Conservation (phyloP, 495 filamentous ascomycete genomes). For the Neurospora sp. region DNA sequence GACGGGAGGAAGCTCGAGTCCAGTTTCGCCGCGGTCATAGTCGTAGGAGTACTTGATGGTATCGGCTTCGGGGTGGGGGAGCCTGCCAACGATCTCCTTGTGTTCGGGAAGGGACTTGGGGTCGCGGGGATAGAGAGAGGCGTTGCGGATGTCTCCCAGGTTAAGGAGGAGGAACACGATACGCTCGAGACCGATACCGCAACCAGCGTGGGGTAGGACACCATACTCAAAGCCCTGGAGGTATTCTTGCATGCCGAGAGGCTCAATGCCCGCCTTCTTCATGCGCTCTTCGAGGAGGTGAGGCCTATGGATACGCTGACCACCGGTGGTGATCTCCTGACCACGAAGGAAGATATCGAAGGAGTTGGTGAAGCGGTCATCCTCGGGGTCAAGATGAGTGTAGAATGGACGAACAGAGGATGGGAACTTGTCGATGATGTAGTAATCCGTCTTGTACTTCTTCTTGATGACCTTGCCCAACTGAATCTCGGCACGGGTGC, state of each 20-base stretch:
- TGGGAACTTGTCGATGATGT: conserved; percentile 91
- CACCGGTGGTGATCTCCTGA: conserved; percentile 85
- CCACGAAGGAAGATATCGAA: conserved; percentile 94
- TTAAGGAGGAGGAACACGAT: conserved; percentile 75
- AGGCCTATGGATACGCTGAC: conserved; percentile 83
- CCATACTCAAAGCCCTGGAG: conserved; percentile 81
- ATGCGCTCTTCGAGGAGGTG: conserved; percentile 66
- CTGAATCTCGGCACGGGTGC: conserved; percentile 78
- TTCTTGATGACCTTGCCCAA: conserved; percentile 75
- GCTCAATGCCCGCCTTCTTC: conserved; percentile 64
- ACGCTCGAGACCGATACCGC: conserved; percentile 83
- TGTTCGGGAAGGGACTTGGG: conserved; percentile 66
- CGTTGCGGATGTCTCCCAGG: conserved; percentile 80
- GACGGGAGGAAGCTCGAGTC: conserved; percentile 54
- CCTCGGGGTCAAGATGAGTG: conserved; percentile 76
- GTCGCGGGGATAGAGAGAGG: conserved; percentile 75
- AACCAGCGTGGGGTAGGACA: conserved; percentile 81
- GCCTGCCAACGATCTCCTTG: conserved; percentile 29
- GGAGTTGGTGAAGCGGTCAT: conserved; percentile 70
- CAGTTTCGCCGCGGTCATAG: conserved; percentile 26
- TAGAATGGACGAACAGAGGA: conserved; percentile 79
- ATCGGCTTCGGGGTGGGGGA: conserved; percentile 71
- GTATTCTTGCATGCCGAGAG: conserved; percentile 72
- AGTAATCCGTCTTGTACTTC: conserved; percentile 84
- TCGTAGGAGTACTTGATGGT: conserved; percentile 49